phyloP scores from a whole-genome alignment of 1,284 basidiomycete genomes.

The Leccinum subrobustum region DNA sequence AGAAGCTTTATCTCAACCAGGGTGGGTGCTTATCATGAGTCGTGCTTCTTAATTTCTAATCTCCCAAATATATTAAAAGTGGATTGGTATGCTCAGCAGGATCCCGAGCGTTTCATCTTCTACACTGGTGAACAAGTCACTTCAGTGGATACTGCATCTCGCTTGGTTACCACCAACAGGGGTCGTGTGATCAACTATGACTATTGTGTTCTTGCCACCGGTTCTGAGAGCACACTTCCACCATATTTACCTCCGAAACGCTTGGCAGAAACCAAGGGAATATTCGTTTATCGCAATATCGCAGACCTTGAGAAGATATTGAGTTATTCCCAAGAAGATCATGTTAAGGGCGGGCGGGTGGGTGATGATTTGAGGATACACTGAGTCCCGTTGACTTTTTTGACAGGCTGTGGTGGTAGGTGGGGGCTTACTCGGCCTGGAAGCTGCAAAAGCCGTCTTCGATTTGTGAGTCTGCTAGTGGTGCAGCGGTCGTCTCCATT shows the following conservation, averaged over 20 bases:
- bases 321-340: constrained; percentile 47
- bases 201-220: constrained; percentile 69
- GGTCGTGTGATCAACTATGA: constrained; percentile 56
- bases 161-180: constrained; percentile 48
- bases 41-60: background rate
- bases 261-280: constrained; percentile 43
- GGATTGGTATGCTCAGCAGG: constrained; percentile 62
- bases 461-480: constrained; percentile 8
- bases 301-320: constrained; percentile 64
- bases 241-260: constrained; percentile 50
- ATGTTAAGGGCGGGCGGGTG: constrained; percentile 38
- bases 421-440: constrained; percentile 16
- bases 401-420: constrained; percentile 17
- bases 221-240: constrained; percentile 68
- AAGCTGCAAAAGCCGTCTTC: constrained; percentile 18
- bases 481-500: background rate
- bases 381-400: background rate
- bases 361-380: constrained; percentile 10
- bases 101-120: constrained; percentile 52
- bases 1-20: constrained; percentile 66
- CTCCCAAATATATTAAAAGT: constrained; percentile 22
- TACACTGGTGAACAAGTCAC: constrained; percentile 55
- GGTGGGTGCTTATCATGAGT: constrained; percentile 26
- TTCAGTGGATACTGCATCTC: constrained; percentile 44
- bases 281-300: constrained; percentile 77